A percentile compares a stretch with the other conserved stretches of the same genome.
phyloP scores from a whole-genome alignment of 441 rosid genomes.

The Syzygium malaccense region DNA sequence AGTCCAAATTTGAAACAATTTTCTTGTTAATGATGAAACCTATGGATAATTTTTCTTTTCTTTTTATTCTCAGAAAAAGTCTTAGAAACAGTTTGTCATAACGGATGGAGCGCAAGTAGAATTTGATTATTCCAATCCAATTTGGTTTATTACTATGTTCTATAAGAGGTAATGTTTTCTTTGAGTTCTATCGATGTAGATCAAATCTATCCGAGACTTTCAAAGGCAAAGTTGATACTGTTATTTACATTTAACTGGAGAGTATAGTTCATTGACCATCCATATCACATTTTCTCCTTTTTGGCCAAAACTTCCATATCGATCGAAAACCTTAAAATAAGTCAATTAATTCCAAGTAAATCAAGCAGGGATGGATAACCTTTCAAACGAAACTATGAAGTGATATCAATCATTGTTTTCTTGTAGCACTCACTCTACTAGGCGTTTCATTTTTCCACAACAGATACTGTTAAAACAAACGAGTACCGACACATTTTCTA shows the following conservation, averaged over 20 bases:
- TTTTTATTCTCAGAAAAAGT: background rate
- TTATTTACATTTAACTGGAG: background rate
- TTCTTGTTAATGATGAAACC: background rate
- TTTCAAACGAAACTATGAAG: background rate
- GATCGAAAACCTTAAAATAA: background rate
- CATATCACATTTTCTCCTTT: background rate
- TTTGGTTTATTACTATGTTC: background rate
- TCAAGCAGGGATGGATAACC: background rate
- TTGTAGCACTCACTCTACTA: background rate
- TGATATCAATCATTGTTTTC: background rate
- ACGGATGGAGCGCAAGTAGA: background rate
- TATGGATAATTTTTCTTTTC: background rate
- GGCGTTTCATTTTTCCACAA: background rate
- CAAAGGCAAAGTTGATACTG: background rate
- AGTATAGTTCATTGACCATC: background rate
- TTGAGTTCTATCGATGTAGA: background rate
- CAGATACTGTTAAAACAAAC: accelerated
- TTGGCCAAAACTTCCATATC: background rate
- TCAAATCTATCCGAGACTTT: background rate
- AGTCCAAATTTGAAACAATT: background rate
- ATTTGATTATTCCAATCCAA: background rate
- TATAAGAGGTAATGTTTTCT: background rate
- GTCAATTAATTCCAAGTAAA: background rate
- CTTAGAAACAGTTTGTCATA: background rate
- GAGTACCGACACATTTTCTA: background rate